Evolutionary conservation across 129 eudicot species (phyloP), one percentile per base, ranked within the genome.

Genomic region (Chrysanthemum makinoi): DNA sequence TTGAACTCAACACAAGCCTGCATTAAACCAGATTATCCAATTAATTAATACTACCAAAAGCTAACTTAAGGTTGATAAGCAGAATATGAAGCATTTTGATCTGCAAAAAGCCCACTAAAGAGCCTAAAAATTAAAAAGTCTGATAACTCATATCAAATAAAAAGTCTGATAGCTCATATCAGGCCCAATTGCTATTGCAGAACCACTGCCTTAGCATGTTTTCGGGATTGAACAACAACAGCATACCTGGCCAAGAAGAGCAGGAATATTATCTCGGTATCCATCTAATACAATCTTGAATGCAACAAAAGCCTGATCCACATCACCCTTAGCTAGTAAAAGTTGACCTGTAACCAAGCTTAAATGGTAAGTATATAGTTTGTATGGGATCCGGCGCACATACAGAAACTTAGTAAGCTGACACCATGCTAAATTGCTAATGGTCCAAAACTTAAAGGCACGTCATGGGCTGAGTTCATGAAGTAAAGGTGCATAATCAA

Each of bases 1-100:
- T 80, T 84, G 72, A 86, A 95, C 77, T 90, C 96, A 58, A 95
- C 99, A 77, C 97, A 95, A 46, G 99, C 99, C 99, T 95, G 86
- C 84, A 73, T 17, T 39, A 68, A 74, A 33, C 75, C 52, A 66
- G 33, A 70, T 53, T 56, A 43, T 47, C 24, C 15, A 50, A 60
- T 54, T 54, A 74, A 56, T 35, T 33, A 58, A 13, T 60, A 68
- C 75, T 55, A 68, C 66, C 72, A 54, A 62, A 49, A 74, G 52
- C 58, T 43, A 73, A 15, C 43, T 13, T 46, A 47, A 8, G 55
- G 46, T 62, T 60, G 58, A 52, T 66, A 44, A 48, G 69, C 55
- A 68, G 22, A 35, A 64, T 59, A 43, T 20, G 20, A 47, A 63
- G 51, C 17, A 39, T 18, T 33, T 33, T 60, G 39, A 72, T 74